Evolutionary conservation across 2,329 filamentous ascomycete species (phyloP).

Genomic region (Penicillium sp.): DNA sequence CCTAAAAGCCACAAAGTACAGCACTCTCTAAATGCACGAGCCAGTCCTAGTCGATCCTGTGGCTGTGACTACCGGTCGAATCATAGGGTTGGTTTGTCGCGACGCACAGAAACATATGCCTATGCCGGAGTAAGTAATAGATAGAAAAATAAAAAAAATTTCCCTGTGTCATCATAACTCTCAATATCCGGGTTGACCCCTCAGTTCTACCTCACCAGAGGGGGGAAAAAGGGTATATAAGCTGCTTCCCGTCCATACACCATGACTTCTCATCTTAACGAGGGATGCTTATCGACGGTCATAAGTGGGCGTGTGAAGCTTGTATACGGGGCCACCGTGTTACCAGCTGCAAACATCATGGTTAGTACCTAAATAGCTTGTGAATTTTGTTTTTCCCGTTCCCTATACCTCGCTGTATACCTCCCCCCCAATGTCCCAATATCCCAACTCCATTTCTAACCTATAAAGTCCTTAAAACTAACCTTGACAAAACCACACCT

Average conservation of each 20-base stretch:
- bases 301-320: slow-evolving; percentile 95
- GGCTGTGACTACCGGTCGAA: slow-evolving; percentile 18
- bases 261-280: slow-evolving; percentile 13
- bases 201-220: slow-evolving; percentile 11
- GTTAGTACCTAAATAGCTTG: slow-evolving; percentile 59
- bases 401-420: not conserved
- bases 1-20: slow-evolving; percentile 1
- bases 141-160: not conserved
- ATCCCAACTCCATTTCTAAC: too few species aligned
- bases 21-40: slow-evolving; percentile 15
- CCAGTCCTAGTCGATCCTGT: slow-evolving; percentile 22
- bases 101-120: slow-evolving; percentile 11
- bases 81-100: slow-evolving; percentile 8
- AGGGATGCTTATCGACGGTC: slow-evolving; percentile 79
- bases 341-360: slow-evolving; percentile 91
- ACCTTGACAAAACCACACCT: not conserved
- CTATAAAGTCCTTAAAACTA: not conserved
- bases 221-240: slow-evolving; percentile 21
- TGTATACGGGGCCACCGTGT: slow-evolving; percentile 96
- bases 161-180: slow-evolving; percentile 10
- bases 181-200: slow-evolving; percentile 8
- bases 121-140: not conserved
- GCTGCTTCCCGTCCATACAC: not conserved
- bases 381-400: too few species aligned
- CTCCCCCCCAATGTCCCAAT: too few species aligned